Percentiles rank a stretch among this genome's conserved stretches.
These are phyloP conservation scores for Hemileccinum rubropunctum DNA, from an alignment of 768 basidiomycete species.

Conservation along the genomic window DNA sequence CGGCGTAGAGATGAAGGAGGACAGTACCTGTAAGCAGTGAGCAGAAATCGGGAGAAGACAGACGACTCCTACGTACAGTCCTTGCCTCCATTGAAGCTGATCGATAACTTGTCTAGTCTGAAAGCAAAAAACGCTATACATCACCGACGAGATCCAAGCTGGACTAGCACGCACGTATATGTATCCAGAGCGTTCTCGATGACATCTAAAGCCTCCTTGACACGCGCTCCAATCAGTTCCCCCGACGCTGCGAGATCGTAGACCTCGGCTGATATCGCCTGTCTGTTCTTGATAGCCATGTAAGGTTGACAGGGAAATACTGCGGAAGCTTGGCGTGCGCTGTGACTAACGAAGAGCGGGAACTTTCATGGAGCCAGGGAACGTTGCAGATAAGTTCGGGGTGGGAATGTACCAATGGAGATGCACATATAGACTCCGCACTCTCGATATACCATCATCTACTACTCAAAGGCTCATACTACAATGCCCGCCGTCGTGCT, in stretches of 20 bases:
- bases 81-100: conserved; percentile 99
- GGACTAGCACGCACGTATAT: conserved; percentile 65
- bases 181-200: conserved; percentile 74
- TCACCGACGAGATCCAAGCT: conserved; percentile 1
- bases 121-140: conserved; percentile 5
- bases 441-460: background rate
- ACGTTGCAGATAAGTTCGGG: too few relatives aligned
- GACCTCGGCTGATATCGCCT: conserved; percentile 52
- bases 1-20: conserved; percentile 86
- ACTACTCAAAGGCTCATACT: too few relatives aligned
- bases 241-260: conserved; percentile 57
- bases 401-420: conserved; percentile 16
- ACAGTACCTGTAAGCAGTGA: conserved; percentile 70
- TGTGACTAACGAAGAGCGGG: conserved; percentile 3
- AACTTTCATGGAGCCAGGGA: conserved; percentile 10
- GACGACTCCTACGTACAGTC: conserved; percentile 74
- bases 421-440: too few relatives aligned
- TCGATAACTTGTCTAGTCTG: conserved; percentile 68
- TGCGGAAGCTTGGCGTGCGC: conserved; percentile 4
- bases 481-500: conserved; percentile 55
- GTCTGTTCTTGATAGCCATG: conserved; percentile 44
- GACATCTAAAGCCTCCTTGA: conserved; percentile 79
- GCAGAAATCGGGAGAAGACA: background rate
- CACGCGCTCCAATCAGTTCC: conserved; percentile 53
- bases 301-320: background rate